Base-by-base conservation (phyloP, 805 yeast genomes). In the Pichia kluyveri region DNA sequence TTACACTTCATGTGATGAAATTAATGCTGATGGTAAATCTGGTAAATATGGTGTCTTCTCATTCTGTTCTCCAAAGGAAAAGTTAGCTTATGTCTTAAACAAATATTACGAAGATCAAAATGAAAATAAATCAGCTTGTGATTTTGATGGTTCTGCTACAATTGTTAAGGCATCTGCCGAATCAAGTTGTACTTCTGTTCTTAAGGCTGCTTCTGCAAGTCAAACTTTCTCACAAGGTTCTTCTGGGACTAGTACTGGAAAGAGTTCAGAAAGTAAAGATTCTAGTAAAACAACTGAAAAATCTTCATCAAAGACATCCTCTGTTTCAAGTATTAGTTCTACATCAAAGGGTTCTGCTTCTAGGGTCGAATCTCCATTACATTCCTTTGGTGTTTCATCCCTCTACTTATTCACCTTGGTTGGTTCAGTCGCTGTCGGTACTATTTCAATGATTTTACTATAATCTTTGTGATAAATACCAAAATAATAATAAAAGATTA, bases 1-100 rank as follows among this genome's bases (percentile, higher is more conserved):
- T 46, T 56, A 62, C 37, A 67, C 76, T 49, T 77, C 75, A 59
- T 86, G 95, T 68, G 62, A 69, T 28, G 88, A 73, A 30, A 83
- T 86, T 54, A 60, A 65, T 46, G 73, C 73, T 43, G 75, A 85
- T 68, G 90, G 84, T 54, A 66, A 75, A 38, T 60, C 65, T 34
- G 96, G 95, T 50, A 59, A 56, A 5, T 86, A 85, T 62, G 95
- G 95, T 56, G 74, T 77, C n/a, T 76, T 68, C 65, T 81, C 89
- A 2, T 83, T 70, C 76, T 87, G 96, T 67, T 71, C 78, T 40
- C 72, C 83, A 54, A 76, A 80, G 69, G 84, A 82, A 47, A 79
- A 83, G 69, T 73, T 86, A 57, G 77, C 83, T 47, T 86, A 66
- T 67, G 65, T 84, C 49, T 67, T 86, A 65, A 81, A 85, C 71